Base-by-base conservation (phyloP, 1,139 yeast genomes). In the Casaregolazyma lundiana region DNA sequence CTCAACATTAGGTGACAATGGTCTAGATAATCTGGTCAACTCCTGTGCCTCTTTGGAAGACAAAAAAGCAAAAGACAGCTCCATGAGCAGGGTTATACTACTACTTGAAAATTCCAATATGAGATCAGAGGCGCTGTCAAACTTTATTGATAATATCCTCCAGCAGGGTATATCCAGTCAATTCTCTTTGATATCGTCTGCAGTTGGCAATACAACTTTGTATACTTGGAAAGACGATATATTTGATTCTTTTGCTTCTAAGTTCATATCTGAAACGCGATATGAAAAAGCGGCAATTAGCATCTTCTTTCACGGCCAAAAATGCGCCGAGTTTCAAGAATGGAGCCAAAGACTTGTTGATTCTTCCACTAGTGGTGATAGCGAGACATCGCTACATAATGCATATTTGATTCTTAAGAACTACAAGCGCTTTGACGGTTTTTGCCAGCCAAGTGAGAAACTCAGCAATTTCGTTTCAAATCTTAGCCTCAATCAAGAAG, bases 81-180 rank as follows among this genome's bases (percentile, higher is more conserved):
- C 29, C 15, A 19, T 40, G 29, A 35, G 34, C 17, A 40, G 30
- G 17, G 30, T 20, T 11, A 30, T 40, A 19, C 35, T 30, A 13
- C n/a, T 40, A 2, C 24, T 40, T 4, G 37, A 40, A 21, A 11
- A 24, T 16, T 24, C 43, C 9, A 13, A 32, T 18, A 30, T 30
- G 17, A 40, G 13, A 9, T 40, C 43, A 15, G 19, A 13, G 15
- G 35, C 29, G 7, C 22, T 40, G 20, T 40, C 43, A 30, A 19
- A 30, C 7, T 13, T 18, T 13, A 26, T 40, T 15, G 37, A 30
- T n/a, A 17, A 30, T 16, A 13, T 35, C 19, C 43, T 40, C 13
- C 15, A 18, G 6, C 6, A 18, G 24, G 21, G 22, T 2, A 17
- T 19, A 8, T 21, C 6, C 13, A 13, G 22, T 13, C 16, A 35